Evolutionary conservation across 805 yeast genomes (phyloP).

Genomic region (Pichia thaimueangensis): DNA sequence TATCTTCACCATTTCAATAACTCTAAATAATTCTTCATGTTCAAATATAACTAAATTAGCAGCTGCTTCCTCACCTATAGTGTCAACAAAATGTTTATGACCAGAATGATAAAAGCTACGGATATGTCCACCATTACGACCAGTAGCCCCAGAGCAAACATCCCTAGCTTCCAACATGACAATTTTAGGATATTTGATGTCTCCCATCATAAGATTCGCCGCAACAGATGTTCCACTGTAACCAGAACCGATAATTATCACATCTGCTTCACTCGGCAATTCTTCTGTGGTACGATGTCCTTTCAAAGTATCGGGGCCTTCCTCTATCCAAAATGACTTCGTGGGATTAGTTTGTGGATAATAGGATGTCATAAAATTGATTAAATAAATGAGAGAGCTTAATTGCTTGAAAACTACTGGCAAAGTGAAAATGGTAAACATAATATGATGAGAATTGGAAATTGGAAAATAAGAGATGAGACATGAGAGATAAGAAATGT

Average conservation of each 20-base stretch:
- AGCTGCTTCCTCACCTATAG: constrained; percentile 25
- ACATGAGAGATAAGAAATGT: too few relatives aligned
- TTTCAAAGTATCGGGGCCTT: constrained; percentile 5
- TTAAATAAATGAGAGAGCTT: too few relatives aligned
- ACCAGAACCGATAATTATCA: constrained; percentile 40
- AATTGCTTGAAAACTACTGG: too few relatives aligned
- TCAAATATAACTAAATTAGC: constrained; percentile 35
- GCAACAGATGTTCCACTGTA: constrained; percentile 40
- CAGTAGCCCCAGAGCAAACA: constrained; percentile 37
- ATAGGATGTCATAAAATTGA: neutral
- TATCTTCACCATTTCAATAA: constrained; percentile 30
- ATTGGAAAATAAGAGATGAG: too few relatives aligned
- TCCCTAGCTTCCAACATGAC: constrained; percentile 35
- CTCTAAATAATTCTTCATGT: constrained; percentile 25
- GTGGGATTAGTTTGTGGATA: constrained; percentile 19
- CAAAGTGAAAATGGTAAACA: too few relatives aligned
- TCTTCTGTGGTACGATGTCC: constrained; percentile 15
- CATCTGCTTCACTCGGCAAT: constrained; percentile 34
- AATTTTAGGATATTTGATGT: constrained; percentile 4
- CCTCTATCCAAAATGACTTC: constrained; percentile 13
- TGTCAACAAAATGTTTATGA: constrained; percentile 15
- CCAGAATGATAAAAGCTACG: constrained; percentile 29
- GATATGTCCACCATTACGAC: constrained; percentile 44
- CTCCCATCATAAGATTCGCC: constrained; percentile 19
- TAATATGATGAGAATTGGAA: too few relatives aligned